A percentile compares a stretch with the other conserved stretches of the same genome.
These are phyloP conservation scores for Pythium aristosporum DNA, from an alignment of 352 stramenopile genomes.

Conservation along the genomic window DNA sequence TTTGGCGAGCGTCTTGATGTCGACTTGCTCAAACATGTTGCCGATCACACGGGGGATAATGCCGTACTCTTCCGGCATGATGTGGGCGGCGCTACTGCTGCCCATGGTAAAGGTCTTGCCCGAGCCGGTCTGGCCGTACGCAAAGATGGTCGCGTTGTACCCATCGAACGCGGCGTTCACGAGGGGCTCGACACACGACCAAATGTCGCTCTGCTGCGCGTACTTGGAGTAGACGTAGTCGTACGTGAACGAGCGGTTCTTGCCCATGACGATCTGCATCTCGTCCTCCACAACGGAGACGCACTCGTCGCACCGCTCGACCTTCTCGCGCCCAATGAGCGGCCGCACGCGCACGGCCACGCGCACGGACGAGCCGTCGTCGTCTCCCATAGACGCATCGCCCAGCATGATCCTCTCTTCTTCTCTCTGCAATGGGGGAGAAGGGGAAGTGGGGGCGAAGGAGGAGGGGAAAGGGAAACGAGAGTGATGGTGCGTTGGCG, in stretches of 20 bases:
- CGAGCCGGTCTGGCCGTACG: conserved; percentile 85
- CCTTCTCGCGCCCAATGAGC: conserved; percentile 86
- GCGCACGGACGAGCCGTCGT: conserved; percentile 64
- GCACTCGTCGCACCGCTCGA: conserved; percentile 87
- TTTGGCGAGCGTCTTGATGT: conserved; percentile 52
- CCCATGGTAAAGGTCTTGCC: conserved; percentile 91
- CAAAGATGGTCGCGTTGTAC: conserved; percentile 91
- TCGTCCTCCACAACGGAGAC: conserved; percentile 82
- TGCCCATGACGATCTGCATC: conserved; percentile 84
- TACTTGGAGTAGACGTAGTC: conserved; percentile 89
- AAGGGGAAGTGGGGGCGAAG: background rate
- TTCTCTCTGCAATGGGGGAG: background rate
- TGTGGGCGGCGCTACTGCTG: conserved; percentile 79
- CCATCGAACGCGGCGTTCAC: conserved; percentile 82
- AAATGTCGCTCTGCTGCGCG: conserved; percentile 85
- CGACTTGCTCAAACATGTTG: conserved; percentile 84
- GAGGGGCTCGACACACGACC: conserved; percentile 78
- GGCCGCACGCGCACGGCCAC: conserved; percentile 85
- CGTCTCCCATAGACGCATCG: conserved; percentile 33
- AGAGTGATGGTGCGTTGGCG: conserved; percentile 12
- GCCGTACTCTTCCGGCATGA: conserved; percentile 77
- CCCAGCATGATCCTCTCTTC: conserved; percentile 1
- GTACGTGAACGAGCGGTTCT: conserved; percentile 90
- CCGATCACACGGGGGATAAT: conserved; percentile 87
- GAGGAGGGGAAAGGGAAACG: conserved; percentile 4